Evolutionary conservation across 495 filamentous ascomycete species (phyloP).

Genomic region (Chaetomium cochliodes): DNA sequence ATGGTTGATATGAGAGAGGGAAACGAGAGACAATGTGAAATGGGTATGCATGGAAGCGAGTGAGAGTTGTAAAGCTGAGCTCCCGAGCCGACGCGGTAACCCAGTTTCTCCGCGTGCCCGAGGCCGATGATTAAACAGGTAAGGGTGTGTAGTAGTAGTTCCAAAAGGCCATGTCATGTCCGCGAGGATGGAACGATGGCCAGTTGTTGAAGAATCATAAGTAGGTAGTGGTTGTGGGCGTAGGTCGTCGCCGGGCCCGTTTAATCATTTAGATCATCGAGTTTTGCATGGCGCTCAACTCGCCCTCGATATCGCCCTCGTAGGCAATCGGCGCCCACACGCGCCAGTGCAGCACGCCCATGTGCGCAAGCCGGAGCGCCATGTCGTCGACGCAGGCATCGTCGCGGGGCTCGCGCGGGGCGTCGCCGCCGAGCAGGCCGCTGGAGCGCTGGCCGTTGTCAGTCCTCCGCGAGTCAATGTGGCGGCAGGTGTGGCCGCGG

Average conservation of each 20-base stretch:
- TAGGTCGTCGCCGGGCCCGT: background rate
- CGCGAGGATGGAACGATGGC: background rate
- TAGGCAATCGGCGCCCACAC: constrained; percentile 78
- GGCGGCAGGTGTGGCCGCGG: constrained; percentile 25
- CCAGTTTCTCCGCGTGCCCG: constrained; percentile 1
- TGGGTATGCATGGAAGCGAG: background rate
- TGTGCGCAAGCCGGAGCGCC: constrained; percentile 70
- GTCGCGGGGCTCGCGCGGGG: constrained; percentile 43
- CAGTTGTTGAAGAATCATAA: constrained; percentile 3
- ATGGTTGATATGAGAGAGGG: background rate
- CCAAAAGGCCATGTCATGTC: background rate
- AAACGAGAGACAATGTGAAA: background rate
- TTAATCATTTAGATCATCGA: background rate
- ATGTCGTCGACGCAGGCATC: constrained; percentile 63
- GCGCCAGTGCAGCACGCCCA: constrained; percentile 80
- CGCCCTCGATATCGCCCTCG: constrained; percentile 32
- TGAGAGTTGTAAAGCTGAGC: background rate
- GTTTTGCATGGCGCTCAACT: background rate
- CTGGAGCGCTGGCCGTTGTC: constrained; percentile 24
- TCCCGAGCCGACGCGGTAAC: constrained; percentile 2
- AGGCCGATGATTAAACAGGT: constrained; percentile 4
- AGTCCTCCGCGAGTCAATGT: background rate
- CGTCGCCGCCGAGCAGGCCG: constrained; percentile 27
- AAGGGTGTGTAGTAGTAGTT: constrained; percentile 1
- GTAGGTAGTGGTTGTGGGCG: background rate